A percentile compares a stretch with the other conserved stretches of the same genome.
These are phyloP conservation scores for Venturia oleaginea DNA, from an alignment of 2,329 filamentous ascomycete genomes.

Conservation along the genomic window DNA sequence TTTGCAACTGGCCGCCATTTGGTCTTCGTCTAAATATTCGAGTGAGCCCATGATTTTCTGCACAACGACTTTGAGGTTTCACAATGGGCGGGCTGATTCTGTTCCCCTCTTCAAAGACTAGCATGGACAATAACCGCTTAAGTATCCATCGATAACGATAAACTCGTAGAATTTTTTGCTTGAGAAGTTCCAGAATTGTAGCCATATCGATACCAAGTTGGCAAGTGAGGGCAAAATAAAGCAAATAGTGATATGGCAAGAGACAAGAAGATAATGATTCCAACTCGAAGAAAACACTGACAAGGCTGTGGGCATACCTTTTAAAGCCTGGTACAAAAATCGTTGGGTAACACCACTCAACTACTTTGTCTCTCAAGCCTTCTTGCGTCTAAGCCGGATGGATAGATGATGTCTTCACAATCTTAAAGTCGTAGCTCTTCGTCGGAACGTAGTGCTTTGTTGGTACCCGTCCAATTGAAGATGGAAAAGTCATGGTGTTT, in stretches of 20 bases:
- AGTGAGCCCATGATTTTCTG: conserved; percentile 5
- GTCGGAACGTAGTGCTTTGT: not conserved
- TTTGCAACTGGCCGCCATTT: conserved; percentile 59
- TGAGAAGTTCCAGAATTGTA: not conserved
- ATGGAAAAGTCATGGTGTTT: not conserved
- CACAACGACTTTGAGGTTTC: not conserved
- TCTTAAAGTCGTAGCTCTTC: not conserved
- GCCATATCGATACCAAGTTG: not conserved
- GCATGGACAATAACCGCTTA: not conserved
- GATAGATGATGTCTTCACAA: not conserved
- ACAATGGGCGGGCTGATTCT: not conserved
- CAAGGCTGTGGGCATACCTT: conserved; percentile 1
- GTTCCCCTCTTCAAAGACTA: not conserved
- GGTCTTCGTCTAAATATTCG: conserved; percentile 18
- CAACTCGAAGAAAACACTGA: not conserved
- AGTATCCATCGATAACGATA: not conserved
- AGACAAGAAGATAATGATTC: not conserved
- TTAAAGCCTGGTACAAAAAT: not conserved
- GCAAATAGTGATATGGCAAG: not conserved
- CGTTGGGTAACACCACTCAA: not conserved
- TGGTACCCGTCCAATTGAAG: not conserved
- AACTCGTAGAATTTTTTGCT: not conserved
- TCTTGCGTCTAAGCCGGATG: not conserved
- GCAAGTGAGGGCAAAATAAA: not conserved
- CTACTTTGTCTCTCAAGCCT: not conserved